Evolutionary conservation across 2,329 filamentous ascomycete species (phyloP).

Genomic region (Clarireedia homoeocarpa): DNA sequence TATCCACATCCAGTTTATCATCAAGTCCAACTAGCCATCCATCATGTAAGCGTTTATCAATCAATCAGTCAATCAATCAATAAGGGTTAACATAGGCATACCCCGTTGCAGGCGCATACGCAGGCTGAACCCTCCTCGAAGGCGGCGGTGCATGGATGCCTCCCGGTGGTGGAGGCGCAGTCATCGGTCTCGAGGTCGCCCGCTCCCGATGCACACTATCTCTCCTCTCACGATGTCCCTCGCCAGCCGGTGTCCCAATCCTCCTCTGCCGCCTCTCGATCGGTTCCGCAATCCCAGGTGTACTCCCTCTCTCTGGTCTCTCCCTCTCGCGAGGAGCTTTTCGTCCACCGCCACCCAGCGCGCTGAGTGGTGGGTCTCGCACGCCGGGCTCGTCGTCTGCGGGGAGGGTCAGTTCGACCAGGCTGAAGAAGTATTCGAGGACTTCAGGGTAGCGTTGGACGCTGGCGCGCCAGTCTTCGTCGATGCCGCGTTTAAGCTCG

Average conservation of each 20-base stretch:
- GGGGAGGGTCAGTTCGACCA: conserved; percentile 60
- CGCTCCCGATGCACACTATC: conserved; percentile 10
- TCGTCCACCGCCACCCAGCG: conserved; percentile 22
- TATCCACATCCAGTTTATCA: no score
- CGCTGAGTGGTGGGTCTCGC: conserved; percentile 51
- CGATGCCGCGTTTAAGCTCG: conserved; percentile 63
- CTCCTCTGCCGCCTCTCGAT: conserved; percentile 10
- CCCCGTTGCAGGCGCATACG: conserved; percentile 11
- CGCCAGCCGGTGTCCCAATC: conserved; percentile 9
- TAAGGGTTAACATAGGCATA: conserved; percentile 14
- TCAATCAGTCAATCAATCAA: not conserved
- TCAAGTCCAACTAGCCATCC: not conserved
- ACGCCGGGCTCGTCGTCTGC: conserved; percentile 52
- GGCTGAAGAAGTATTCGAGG: conserved; percentile 70
- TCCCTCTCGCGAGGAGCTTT: conserved; percentile 20
- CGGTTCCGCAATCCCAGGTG: conserved; percentile 9
- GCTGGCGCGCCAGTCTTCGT: conserved; percentile 69
- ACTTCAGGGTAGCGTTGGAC: conserved; percentile 74
- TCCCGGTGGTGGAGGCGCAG: conserved; percentile 11
- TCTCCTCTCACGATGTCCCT: conserved; percentile 8
- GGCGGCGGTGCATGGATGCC: conserved; percentile 4
- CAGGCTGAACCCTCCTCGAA: not conserved
- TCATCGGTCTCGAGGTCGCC: conserved; percentile 8
- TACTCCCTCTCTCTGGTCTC: conserved; percentile 14
- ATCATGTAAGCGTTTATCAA: not conserved